phyloP scores from a whole-genome alignment of 2,329 filamentous ascomycete genomes.

The Hirsutella thompsonii region DNA sequence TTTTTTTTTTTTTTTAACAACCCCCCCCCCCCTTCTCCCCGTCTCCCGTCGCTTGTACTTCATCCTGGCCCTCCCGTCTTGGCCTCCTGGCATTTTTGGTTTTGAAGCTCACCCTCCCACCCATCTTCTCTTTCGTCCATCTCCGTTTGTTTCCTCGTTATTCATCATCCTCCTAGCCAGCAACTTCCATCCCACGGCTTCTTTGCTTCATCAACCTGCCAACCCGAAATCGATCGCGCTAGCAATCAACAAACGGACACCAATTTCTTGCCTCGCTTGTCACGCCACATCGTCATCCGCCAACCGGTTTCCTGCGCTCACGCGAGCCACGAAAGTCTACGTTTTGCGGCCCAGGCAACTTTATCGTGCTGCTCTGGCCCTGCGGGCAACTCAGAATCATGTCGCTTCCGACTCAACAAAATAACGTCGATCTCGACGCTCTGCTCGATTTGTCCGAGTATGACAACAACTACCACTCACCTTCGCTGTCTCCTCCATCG shows the following conservation, averaged over 20 bases:
- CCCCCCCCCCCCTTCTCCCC: not conserved
- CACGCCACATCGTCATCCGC: not conserved
- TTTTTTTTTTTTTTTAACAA: not conserved
- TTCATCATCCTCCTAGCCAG: not conserved
- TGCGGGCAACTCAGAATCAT: slow-evolving; percentile 10
- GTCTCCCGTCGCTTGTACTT: too few species aligned
- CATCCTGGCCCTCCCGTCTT: not conserved
- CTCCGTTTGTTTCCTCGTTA: not conserved
- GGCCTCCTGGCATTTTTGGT: not conserved
- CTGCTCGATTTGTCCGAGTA: slow-evolving; percentile 51
- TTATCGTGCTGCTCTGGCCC: not conserved
- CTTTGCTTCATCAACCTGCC: not conserved
- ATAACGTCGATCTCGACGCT: slow-evolving; percentile 41
- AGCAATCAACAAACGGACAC: too few species aligned
- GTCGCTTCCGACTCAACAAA: slow-evolving; percentile 28
- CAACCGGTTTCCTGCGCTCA: not conserved
- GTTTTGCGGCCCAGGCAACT: not conserved
- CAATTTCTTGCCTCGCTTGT: not conserved
- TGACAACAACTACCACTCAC: slow-evolving; percentile 47
- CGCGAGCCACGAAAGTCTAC: not conserved
- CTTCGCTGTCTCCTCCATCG: slow-evolving; percentile 42
- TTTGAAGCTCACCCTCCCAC: not conserved
- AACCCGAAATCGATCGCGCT: not conserved
- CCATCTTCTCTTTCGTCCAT: not conserved
- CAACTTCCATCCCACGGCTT: not conserved